Evolutionary conservation across 108 stramenopile genomes (phyloP).

Genomic region (Stephanodiscus triporus): DNA sequence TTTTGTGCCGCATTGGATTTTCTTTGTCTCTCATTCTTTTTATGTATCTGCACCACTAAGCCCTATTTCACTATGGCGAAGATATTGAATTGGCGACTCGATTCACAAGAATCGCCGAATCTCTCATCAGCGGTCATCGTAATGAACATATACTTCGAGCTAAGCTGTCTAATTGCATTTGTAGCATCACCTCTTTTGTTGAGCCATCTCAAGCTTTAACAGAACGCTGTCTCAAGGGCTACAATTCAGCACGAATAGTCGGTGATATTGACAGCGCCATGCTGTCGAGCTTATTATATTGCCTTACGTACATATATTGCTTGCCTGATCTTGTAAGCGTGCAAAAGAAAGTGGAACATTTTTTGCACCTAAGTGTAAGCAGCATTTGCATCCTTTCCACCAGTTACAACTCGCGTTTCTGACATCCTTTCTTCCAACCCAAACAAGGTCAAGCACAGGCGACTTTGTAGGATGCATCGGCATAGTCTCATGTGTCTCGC

Average conservation of each 20-base stretch:
- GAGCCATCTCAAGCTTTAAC: conserved; percentile 1
- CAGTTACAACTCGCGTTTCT: neutral
- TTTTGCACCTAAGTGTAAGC: neutral
- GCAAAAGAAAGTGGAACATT: neutral
- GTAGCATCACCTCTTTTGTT: neutral
- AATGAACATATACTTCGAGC: neutral
- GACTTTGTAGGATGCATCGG: neutral
- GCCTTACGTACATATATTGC: neutral
- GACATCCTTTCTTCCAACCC: neutral
- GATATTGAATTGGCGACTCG: neutral
- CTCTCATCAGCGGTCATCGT: neutral
- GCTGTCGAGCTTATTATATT: neutral
- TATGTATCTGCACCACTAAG: neutral
- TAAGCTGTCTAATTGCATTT: neutral
- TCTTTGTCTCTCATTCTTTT: neutral
- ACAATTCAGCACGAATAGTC: conserved; percentile 3
- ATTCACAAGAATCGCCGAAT: neutral
- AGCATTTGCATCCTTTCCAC: neutral
- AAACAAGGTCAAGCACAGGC: neutral
- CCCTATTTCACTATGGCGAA: neutral
- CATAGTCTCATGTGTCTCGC: neutral
- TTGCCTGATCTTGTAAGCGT: neutral
- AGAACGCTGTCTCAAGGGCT: neutral
- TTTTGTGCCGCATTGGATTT: neutral
- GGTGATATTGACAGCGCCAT: conserved; percentile 4